Evolutionary conservation across 176 grass and related monocot species (phyloP), one percentile per base, ranked within the genome.

Genomic region (Eleusine coracana): DNA sequence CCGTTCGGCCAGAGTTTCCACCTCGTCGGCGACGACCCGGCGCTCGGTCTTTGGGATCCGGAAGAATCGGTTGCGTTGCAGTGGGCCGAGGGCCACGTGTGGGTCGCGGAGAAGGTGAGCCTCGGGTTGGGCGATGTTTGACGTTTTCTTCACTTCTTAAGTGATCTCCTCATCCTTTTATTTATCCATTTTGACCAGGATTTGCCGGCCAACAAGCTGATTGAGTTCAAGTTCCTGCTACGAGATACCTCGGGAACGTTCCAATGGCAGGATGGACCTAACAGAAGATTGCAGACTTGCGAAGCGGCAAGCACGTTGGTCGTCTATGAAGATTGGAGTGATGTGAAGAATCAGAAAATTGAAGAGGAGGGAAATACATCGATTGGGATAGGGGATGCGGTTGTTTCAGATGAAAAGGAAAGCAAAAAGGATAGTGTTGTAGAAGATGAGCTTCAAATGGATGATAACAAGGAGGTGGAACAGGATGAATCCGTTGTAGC

Each of bases 171-270:
- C 41, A 75, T 49, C 37, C 10, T 14, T 46, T 44, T 89, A 40
- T 10, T n/a, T 63, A 54, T 74, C 28, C 77, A 61, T 68, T 59
- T 77, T 89, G 48, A 56, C 37, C 67, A 97, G 92, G 92, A 97
- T 63, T 23, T 97, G 29, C 90, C 92, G 0, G 72, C 85, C 23
- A 87, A 75, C 48, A 83, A 66, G 54, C 40, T 69, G 44, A 38
- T 97, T 52, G 89, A 92, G 82, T 97, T 91, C 88, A 97, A 97
- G 88, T 94, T 97, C 83, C 70, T 92, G 71, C 84, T 92, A 28
- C 77, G 41, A 85, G 64, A 77, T 75, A 45, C 67, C 20, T 75
- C 75, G 3, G 90, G 92, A 1, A 87, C 87, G 42, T 58, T 91
- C 29, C 73, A 76, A 2, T 97, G 95, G 92, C 95, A 97, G 85